Base-by-base conservation (phyloP, 2,329 filamentous ascomycete species). In the Triangularia verruculosa region DNA sequence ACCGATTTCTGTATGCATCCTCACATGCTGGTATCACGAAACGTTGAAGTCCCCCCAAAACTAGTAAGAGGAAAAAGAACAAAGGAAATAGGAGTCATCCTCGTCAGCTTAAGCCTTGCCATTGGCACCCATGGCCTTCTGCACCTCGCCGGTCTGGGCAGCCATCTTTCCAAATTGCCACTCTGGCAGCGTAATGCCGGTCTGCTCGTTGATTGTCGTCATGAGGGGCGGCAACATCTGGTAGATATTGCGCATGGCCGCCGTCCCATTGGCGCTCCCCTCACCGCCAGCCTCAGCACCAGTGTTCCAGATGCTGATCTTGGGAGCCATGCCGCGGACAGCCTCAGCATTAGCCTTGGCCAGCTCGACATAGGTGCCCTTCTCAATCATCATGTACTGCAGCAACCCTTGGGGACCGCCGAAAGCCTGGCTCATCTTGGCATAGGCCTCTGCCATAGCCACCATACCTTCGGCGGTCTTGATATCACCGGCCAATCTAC, bases 271-370 rank as follows among this genome's bases (percentile, higher is more conserved):
- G 25, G 76, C 78, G 51, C 73, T 78, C n/a, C 76, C 79, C 13
- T 73, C 77, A 15, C 73, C 75, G 12, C 73, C 74, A 53, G 70
- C 77, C 15, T 72, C 76, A 25, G 69, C 73, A 52, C 90, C 90
- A 8, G 92, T 96, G 74, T 92, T 95, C 92, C 92, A 96, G 25
- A 94, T 87, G 66, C 88, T 93, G 78, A 96, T 95, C 88, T 96
- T 96, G 68, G 92, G 92, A 75, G 93, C 85, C 69, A 96, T 78
- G 25, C 92, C 92, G 59, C 86, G 82, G 73, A 96, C 86, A 30
- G 91, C 92, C 30, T 82, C 75, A 55, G 89, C 91, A 70, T 96
- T 96, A 57, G 90, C 91, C 70, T 89, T 83, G 63, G 92, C 92
- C 57, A 96, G 84, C 70, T 88, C 84, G 73, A 91, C 85, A 75